phyloP scores from a whole-genome alignment of 1,139 yeast species.

The Yamadazyma jaroonii region DNA sequence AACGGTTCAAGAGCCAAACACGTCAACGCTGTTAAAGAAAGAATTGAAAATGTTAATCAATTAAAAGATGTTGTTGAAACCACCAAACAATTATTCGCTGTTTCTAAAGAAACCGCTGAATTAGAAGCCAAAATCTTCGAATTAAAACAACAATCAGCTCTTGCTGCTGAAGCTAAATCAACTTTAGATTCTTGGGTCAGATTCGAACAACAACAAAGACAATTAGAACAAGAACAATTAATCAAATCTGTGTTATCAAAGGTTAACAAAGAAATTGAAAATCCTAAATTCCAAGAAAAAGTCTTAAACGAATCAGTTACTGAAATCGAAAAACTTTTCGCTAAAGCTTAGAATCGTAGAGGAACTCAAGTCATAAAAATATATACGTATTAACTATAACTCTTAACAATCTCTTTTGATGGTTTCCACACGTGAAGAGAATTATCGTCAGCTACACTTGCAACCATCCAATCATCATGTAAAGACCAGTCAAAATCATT shows the following conservation, averaged over 20 bases:
- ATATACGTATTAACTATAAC: no score
- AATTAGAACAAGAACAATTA: slow-evolving; percentile 91
- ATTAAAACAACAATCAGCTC: slow-evolving; percentile 85
- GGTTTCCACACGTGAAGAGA: slow-evolving; percentile 86
- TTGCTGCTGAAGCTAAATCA: slow-evolving; percentile 87
- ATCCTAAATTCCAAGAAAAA: slow-evolving; percentile 92
- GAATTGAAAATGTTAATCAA: slow-evolving; percentile 85
- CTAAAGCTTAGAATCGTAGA: slow-evolving; percentile 27
- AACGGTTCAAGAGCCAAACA: slow-evolving; percentile 89
- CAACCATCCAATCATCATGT: slow-evolving; percentile 72
- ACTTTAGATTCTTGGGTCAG: slow-evolving; percentile 99
- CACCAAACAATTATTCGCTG: slow-evolving; percentile 87
- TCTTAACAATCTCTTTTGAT: slow-evolving; percentile 22
- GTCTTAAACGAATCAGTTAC: slow-evolving; percentile 87
- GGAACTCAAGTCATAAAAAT: no score
- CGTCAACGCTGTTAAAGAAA: slow-evolving; percentile 85
- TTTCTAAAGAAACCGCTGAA: slow-evolving; percentile 92
- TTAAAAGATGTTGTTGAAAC: slow-evolving; percentile 89
- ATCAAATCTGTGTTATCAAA: slow-evolving; percentile 82
- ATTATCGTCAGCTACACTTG: slow-evolving; percentile 87
- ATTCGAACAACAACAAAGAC: slow-evolving; percentile 96
- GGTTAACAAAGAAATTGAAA: slow-evolving; percentile 80
- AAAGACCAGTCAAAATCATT: slow-evolving; percentile 88
- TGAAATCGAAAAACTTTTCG: slow-evolving; percentile 85
- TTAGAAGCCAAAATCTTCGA: slow-evolving; percentile 93